Conservation (phyloP, 257 asterid genomes). For the Ehretia macrophylla region DNA sequence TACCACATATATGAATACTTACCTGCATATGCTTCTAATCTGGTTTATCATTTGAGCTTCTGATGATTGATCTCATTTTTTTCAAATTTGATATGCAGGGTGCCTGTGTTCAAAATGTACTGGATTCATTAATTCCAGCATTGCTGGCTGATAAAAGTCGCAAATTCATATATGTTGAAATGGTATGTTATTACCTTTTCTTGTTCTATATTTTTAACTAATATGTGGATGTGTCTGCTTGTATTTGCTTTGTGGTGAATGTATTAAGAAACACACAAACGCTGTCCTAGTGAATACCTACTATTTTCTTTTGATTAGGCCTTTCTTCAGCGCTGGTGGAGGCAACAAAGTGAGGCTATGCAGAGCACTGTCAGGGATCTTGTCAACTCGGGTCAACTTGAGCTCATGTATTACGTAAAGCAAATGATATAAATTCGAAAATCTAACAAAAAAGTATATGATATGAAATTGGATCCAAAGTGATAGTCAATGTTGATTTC, state of each 20-base stretch:
- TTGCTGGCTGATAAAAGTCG: slow-evolving; percentile 77
- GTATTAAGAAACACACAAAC: not conserved
- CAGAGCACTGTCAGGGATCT: slow-evolving; percentile 56
- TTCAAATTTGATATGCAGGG: slow-evolving; percentile 40
- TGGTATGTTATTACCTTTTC: slow-evolving; percentile 32
- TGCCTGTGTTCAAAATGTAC: slow-evolving; percentile 90
- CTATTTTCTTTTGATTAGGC: slow-evolving; percentile 42
- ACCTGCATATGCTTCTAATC: not conserved
- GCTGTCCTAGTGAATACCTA: not conserved
- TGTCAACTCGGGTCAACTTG: slow-evolving; percentile 85
- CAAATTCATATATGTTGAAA: slow-evolving; percentile 79
- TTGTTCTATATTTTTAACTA: not conserved
- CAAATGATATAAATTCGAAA: not conserved
- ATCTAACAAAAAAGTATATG: not conserved
- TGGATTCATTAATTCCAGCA: slow-evolving; percentile 87
- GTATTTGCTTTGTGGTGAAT: not conserved
- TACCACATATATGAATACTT: no score
- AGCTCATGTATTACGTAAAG: slow-evolving; percentile 56
- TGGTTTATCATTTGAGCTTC: not conserved
- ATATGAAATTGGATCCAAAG: not conserved
- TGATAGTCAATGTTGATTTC: not conserved
- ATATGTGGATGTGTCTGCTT: not conserved
- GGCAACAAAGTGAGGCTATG: slow-evolving; percentile 57
- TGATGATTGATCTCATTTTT: not conserved
- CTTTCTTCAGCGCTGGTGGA: slow-evolving; percentile 99